Conservation (phyloP, 306 rosid species). For the Quercus dentata region DNA sequence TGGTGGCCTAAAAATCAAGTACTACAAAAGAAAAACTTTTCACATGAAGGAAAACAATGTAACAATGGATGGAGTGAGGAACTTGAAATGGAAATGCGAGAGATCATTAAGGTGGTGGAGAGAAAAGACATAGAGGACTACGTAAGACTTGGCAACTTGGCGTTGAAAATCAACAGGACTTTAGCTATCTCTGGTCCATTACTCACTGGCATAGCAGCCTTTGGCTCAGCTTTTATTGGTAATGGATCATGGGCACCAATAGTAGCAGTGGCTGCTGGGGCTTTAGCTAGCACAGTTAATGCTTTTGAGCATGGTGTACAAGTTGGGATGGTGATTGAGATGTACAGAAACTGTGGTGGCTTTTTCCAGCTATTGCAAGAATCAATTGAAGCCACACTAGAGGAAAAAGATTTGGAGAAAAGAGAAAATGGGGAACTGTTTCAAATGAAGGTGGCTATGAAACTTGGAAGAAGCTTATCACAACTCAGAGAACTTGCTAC, state of each 20-base stretch:
- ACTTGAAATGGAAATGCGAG: constrained; percentile 53
- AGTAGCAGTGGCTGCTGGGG: constrained; percentile 52
- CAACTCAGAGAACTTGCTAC: constrained; percentile 45
- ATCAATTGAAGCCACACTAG: constrained; percentile 40
- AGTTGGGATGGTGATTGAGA: constrained; percentile 73
- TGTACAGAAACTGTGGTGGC: constrained; percentile 58
- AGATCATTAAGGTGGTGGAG: constrained; percentile 45
- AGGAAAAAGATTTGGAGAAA: constrained; percentile 45
- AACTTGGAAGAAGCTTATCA: constrained; percentile 64
- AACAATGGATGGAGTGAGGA: constrained; percentile 61
- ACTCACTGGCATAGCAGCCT: constrained; percentile 63
- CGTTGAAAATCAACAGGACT: constrained; percentile 50
- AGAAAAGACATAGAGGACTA: constrained; percentile 63
- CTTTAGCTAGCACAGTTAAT: constrained; percentile 46
- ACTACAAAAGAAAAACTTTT: not conserved
- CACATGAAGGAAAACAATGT: not conserved
- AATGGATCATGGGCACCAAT: constrained; percentile 23
- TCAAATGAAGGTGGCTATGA: constrained; percentile 59
- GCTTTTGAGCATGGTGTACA: constrained; percentile 66
- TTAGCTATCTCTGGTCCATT: constrained; percentile 71
- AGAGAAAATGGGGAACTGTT: constrained; percentile 64
- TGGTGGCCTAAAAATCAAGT: constrained; percentile 68
- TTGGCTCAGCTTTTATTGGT: constrained; percentile 43
- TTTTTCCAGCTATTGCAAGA: constrained; percentile 46
- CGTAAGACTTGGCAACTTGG: constrained; percentile 60